phyloP scores from a whole-genome alignment of 805 yeast species.

The Diddensiella transvaalensis region DNA sequence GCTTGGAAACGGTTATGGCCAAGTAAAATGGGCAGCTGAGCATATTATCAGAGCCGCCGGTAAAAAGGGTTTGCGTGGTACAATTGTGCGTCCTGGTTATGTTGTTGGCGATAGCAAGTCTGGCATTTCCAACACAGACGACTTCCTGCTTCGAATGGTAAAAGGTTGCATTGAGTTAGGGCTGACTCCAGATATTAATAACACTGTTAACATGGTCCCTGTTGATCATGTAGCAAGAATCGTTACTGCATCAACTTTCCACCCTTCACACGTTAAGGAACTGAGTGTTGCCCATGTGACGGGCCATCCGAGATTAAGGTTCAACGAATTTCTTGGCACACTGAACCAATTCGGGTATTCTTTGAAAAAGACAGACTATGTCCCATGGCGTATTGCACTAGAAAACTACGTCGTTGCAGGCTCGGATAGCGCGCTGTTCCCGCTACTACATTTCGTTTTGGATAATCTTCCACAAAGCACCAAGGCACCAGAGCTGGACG shows the following conservation, averaged over 20 bases:
- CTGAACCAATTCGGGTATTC: constrained; percentile 70
- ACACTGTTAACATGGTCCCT: constrained; percentile 93
- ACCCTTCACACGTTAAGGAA: constrained; percentile 55
- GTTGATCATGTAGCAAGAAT: constrained; percentile 97
- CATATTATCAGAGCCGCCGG: constrained; percentile 86
- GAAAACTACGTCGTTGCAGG: constrained; percentile 75
- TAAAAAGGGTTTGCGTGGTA: constrained; percentile 73
- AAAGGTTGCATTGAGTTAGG: constrained; percentile 93
- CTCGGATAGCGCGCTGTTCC: constrained; percentile 83
- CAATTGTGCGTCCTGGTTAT: constrained; percentile 93
- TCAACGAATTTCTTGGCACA: constrained; percentile 68
- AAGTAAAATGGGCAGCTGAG: constrained; percentile 97
- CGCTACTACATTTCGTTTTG: constrained; percentile 88
- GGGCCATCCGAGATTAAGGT: constrained; percentile 86
- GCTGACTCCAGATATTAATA: constrained; percentile 75
- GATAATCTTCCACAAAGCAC: constrained; percentile 89
- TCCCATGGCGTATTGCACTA: constrained; percentile 71
- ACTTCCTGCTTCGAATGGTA: constrained; percentile 87
- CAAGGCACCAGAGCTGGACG: constrained; percentile 94
- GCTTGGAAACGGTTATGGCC: constrained; percentile 92
- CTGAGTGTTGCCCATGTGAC: constrained; percentile 91
- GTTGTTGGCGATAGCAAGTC: constrained; percentile 80
- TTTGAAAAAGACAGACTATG: constrained; percentile 60
- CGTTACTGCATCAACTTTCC: constrained; percentile 75
- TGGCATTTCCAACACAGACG: constrained; percentile 95